A percentile compares a stretch with the other conserved stretches of the same genome.
phyloP scores from a whole-genome alignment of 108 stramenopile genomes.

The Cyclotella choctawhatcheeana region DNA sequence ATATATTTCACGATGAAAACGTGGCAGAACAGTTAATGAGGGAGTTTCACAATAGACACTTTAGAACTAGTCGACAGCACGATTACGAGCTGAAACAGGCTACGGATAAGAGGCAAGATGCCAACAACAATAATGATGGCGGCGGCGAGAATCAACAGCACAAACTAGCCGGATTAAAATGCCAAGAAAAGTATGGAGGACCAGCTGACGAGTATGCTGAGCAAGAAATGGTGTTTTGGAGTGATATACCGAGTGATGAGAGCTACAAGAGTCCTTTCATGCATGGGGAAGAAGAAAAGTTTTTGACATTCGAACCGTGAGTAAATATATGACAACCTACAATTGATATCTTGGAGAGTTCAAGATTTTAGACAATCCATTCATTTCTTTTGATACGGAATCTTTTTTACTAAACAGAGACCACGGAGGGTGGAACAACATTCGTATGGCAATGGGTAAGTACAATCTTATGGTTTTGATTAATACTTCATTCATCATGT shows the following conservation, averaged over 20 bases:
- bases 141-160: slow-evolving; percentile 14
- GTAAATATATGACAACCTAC: background rate
- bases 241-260: slow-evolving; percentile 75
- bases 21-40: slow-evolving; percentile 9
- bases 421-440: slow-evolving; percentile 56
- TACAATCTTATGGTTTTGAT: no score
- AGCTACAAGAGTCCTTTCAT: slow-evolving; percentile 71
- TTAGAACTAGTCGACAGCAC: slow-evolving; percentile 19
- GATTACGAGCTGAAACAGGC: background rate
- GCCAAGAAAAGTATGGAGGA: slow-evolving; percentile 71
- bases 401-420: slow-evolving; percentile 15
- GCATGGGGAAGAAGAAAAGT: slow-evolving; percentile 52
- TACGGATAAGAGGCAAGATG: no score
- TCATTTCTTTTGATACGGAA: background rate
- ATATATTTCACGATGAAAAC: slow-evolving; percentile 35
- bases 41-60: slow-evolving; percentile 16
- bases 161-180: slow-evolving; percentile 71
- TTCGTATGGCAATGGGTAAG: slow-evolving; percentile 47
- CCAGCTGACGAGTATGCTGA: slow-evolving; percentile 62
- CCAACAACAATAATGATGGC: background rate
- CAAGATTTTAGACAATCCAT: background rate
- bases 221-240: slow-evolving; percentile 90
- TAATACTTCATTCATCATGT: no score
- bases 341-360: background rate
- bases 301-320: slow-evolving; percentile 93